phyloP scores from a whole-genome alignment of 805 yeast genomes.

The Candida maesae region DNA sequence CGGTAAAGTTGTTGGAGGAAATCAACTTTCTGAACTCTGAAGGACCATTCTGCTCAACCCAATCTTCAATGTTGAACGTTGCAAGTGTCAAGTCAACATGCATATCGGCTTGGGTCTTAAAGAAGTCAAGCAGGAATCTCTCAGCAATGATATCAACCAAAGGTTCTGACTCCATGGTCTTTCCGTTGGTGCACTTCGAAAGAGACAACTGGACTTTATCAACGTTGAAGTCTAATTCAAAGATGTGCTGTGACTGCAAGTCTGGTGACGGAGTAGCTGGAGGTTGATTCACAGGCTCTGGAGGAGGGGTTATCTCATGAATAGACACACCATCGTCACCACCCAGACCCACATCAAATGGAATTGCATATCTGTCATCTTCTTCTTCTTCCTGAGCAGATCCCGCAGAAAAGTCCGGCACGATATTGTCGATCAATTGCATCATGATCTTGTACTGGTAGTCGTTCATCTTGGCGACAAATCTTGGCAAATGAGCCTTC shows the following conservation, averaged over 20 bases:
- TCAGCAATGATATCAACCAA: constrained; percentile 74
- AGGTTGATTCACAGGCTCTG: neutral
- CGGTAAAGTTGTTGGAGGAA: constrained; percentile 53
- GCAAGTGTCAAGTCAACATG: constrained; percentile 59
- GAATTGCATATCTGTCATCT: constrained; percentile 31
- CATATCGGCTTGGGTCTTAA: constrained; percentile 57
- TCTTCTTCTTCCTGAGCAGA: constrained; percentile 35
- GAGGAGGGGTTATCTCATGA: constrained; percentile 12
- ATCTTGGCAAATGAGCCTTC: constrained; percentile 71
- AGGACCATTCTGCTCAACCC: constrained; percentile 57
- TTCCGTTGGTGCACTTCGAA: constrained; percentile 61
- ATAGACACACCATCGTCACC: constrained; percentile 10
- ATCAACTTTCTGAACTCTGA: constrained; percentile 64
- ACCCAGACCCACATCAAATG: constrained; percentile 15
- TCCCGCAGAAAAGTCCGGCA: constrained; percentile 44
- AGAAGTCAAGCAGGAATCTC: constrained; percentile 54
- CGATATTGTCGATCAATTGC: constrained; percentile 65
- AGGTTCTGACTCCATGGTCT: constrained; percentile 57
- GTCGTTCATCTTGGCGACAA: constrained; percentile 75
- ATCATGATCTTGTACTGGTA: constrained; percentile 86
- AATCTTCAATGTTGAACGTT: constrained; percentile 71
- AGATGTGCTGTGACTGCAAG: constrained; percentile 64
- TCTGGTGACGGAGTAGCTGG: too few species aligned
- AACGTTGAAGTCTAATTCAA: constrained; percentile 73
- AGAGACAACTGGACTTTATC: constrained; percentile 59